Percentiles rank a stretch among this genome's conserved stretches.
phyloP scores from a whole-genome alignment of 345 rosid species.

The Syzygium oleosum region DNA sequence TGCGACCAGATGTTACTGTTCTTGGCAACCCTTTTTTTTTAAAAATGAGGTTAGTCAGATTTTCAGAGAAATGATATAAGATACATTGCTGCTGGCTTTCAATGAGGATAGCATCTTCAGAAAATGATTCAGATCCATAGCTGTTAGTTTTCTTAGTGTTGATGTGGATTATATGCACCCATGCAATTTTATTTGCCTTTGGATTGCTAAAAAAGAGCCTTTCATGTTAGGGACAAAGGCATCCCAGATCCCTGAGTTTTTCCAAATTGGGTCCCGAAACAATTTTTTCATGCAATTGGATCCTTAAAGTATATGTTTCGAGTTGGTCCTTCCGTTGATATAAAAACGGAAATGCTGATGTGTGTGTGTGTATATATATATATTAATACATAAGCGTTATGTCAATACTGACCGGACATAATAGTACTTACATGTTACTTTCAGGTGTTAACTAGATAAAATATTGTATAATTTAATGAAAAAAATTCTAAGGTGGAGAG shows the following conservation, averaged over 20 bases:
- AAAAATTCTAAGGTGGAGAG: background rate
- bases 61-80: background rate
- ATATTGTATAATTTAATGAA: background rate
- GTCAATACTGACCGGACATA: background rate
- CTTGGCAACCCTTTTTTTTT: background rate
- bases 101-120: too few relatives aligned
- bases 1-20: background rate
- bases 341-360: background rate
- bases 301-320: background rate
- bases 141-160: background rate
- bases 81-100: background rate
- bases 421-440: background rate
- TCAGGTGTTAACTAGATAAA: background rate
- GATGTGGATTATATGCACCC: background rate
- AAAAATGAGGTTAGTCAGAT: background rate
- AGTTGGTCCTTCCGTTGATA: background rate
- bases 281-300: background rate
- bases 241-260: background rate
- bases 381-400: background rate
- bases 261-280: background rate
- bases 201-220: background rate
- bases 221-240: background rate
- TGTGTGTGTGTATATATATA: too few relatives aligned
- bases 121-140: background rate
- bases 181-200: background rate